phyloP scores from a whole-genome alignment of 345 rosid species.

The Geranium rotundifolium region DNA sequence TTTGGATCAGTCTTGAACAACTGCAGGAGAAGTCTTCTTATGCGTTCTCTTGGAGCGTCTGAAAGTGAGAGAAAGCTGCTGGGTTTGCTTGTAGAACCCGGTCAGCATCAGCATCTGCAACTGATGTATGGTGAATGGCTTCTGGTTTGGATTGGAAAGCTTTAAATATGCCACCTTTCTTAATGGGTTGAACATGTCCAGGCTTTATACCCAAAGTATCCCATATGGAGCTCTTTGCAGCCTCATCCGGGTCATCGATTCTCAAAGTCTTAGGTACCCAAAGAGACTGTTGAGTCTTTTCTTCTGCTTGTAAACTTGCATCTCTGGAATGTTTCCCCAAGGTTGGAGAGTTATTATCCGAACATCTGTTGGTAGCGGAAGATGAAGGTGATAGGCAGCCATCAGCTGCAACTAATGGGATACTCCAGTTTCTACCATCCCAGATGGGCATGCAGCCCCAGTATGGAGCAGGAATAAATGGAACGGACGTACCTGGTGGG shows the following conservation, averaged over 20 bases:
- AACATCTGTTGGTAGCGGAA: constrained; percentile 1
- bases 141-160: constrained; percentile 7
- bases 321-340: constrained; percentile 17
- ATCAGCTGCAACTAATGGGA: background rate
- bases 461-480: constrained; percentile 21
- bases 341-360: constrained; percentile 5
- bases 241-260: constrained; percentile 16
- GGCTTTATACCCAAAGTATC: constrained; percentile 13
- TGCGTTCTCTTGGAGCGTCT: constrained; percentile 20
- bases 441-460: constrained; percentile 11
- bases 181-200: constrained; percentile 3
- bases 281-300: constrained; percentile 4
- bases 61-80: constrained; percentile 24
- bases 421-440: constrained; percentile 5
- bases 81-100: constrained; percentile 16
- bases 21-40: background rate
- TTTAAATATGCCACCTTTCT: constrained; percentile 10
- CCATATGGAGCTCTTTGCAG: constrained; percentile 3
- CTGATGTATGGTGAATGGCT: background rate
- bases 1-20: background rate
- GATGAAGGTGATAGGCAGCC: constrained; percentile 8
- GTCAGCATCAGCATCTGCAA: background rate
- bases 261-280: constrained; percentile 14
- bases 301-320: constrained; percentile 2
- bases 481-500: constrained; percentile 17